Conservation (phyloP, 139 green algal species). For the Chlorella ohadii region DNA sequence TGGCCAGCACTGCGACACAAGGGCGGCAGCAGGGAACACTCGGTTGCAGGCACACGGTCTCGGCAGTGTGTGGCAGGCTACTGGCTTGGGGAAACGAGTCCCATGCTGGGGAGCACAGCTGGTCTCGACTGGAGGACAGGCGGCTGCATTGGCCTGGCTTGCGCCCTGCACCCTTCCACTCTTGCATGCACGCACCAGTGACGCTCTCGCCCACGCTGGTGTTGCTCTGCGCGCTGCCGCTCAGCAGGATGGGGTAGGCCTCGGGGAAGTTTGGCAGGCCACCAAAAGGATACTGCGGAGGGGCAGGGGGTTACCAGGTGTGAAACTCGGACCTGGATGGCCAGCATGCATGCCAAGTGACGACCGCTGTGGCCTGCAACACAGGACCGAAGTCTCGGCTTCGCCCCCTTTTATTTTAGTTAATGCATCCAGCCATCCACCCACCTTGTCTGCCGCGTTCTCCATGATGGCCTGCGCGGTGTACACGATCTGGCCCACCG, state of each 20-base stretch:
- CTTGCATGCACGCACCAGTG: background rate
- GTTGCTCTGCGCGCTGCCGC: constrained; percentile 33
- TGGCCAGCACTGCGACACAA: constrained; percentile 36
- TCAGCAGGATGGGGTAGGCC: constrained; percentile 45
- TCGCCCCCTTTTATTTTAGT: too few species aligned
- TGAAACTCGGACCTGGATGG: too few species aligned
- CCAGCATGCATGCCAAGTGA: too few species aligned
- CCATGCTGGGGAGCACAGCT: too few species aligned
- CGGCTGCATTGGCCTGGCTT: too few species aligned
- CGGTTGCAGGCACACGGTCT: background rate
- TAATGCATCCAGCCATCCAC: too few species aligned
- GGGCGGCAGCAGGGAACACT: too few species aligned
- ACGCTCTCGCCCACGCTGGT: constrained; percentile 12
- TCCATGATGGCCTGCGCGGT: constrained; percentile 39
- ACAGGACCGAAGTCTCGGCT: background rate
- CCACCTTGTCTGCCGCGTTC: constrained; percentile 16
- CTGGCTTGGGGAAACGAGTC: background rate
- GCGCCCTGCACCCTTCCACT: too few species aligned
- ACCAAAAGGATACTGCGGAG: constrained; percentile 41
- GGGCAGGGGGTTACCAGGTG: too few species aligned
- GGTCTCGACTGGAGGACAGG: too few species aligned
- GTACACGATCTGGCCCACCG: constrained; percentile 39
- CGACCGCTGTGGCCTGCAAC: too few species aligned
- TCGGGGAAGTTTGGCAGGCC: constrained; percentile 46
- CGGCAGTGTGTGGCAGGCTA: background rate